Evolutionary conservation across 305 asterid species (phyloP).

Genomic region (Fraxinus velutina): DNA sequence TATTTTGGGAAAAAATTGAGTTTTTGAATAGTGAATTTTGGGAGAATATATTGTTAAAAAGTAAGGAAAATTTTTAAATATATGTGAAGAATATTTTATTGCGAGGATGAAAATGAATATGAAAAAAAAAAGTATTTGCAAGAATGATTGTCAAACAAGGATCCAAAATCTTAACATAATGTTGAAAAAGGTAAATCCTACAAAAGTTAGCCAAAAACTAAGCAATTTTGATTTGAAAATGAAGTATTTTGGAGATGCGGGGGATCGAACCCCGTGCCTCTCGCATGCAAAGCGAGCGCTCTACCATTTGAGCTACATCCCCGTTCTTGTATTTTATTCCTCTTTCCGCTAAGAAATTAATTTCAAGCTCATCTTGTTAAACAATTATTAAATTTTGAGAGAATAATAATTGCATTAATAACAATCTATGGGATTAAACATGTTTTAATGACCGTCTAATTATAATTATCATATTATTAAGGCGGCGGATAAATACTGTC

Average conservation of each 20-base stretch:
- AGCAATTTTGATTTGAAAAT: not conserved
- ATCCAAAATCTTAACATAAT: not conserved
- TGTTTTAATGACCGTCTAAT: not conserved
- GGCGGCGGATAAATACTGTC: slow-evolving; percentile 18
- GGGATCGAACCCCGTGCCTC: slow-evolving; percentile 68
- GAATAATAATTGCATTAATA: too few relatives aligned
- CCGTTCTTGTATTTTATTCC: not conserved
- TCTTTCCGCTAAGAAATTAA: not conserved
- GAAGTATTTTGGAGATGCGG: slow-evolving; percentile 65
- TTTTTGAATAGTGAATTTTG: too few relatives aligned
- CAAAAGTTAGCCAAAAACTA: too few relatives aligned
- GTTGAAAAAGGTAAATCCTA: not conserved
- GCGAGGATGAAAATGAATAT: not conserved
- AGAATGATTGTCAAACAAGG: not conserved
- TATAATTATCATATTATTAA: not conserved
- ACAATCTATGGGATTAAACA: not conserved
- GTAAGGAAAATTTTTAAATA: not conserved
- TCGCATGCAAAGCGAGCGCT: slow-evolving; percentile 99
- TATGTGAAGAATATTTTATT: not conserved
- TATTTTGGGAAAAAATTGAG: too few relatives aligned
- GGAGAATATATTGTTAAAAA: too few relatives aligned
- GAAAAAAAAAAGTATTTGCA: not conserved
- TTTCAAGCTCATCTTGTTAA: not conserved
- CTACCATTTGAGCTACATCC: slow-evolving; percentile 89
- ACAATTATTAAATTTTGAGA: too few relatives aligned